Conservation (phyloP, 1,139 yeast genomes). For the Taiozyma sp. region DNA sequence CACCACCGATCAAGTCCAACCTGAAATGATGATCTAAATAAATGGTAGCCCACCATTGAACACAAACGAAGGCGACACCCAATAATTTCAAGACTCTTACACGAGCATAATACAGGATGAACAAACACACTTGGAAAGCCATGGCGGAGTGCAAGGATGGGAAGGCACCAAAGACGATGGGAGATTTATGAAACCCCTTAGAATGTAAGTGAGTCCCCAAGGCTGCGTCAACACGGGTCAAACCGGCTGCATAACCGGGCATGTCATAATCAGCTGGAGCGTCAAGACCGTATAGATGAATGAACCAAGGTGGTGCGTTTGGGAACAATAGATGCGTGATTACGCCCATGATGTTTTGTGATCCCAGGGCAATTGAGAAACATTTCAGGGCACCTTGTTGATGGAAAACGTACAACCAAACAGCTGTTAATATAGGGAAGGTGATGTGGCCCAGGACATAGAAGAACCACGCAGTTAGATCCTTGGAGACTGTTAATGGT, state of each 20-base stretch:
- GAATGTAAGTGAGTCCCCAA: slow-evolving; percentile 59
- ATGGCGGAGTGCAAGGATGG: slow-evolving; percentile 66
- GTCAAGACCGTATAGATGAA: slow-evolving; percentile 53
- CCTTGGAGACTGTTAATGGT: slow-evolving; percentile 35
- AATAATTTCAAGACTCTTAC: slow-evolving; percentile 32
- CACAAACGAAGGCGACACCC: slow-evolving; percentile 36
- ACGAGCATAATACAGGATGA: slow-evolving; percentile 37
- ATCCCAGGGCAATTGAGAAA: slow-evolving; percentile 50
- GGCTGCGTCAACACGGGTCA: slow-evolving; percentile 58
- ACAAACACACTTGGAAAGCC: slow-evolving; percentile 49
- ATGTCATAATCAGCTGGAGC: slow-evolving; percentile 50
- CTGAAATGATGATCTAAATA: slow-evolving; percentile 72
- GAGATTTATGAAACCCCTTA: slow-evolving; percentile 60
- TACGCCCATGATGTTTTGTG: slow-evolving; percentile 57
- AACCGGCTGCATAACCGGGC: slow-evolving; percentile 69
- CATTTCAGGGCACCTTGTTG: slow-evolving; percentile 54
- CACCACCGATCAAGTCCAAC: slow-evolving; percentile 52
- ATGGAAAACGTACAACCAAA: slow-evolving; percentile 63
- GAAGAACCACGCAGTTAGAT: slow-evolving; percentile 53
- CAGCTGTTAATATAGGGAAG: slow-evolving; percentile 57
- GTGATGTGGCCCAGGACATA: slow-evolving; percentile 58
- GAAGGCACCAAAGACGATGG: slow-evolving; percentile 68
- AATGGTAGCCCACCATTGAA: slow-evolving; percentile 77
- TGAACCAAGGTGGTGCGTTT: slow-evolving; percentile 72
- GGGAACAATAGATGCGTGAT: slow-evolving; percentile 57